phyloP scores from a whole-genome alignment of 2,329 filamentous ascomycete species.

The Penicillium thymicola region DNA sequence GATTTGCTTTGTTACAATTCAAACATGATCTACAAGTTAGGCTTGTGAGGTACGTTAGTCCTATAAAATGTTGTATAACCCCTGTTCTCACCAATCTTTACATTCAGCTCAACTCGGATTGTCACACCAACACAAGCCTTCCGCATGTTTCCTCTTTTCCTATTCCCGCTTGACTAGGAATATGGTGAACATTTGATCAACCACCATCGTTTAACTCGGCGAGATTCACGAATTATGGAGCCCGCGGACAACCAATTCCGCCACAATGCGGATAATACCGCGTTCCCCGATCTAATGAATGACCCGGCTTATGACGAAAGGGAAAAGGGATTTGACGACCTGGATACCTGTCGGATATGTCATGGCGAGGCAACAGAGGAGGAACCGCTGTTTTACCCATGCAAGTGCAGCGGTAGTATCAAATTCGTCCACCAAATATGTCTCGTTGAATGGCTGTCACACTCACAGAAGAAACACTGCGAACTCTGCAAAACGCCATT shows the following conservation, averaged over 20 bases:
- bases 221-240: constrained; percentile 27
- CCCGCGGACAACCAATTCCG: constrained; percentile 20
- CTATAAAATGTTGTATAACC: not conserved
- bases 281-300: constrained; percentile 55
- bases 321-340: constrained; percentile 49
- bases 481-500: constrained; percentile 99
- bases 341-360: constrained; percentile 95
- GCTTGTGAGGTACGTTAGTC: not conserved
- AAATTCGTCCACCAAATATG: constrained; percentile 98
- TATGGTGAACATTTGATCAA: constrained; percentile 25
- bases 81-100: not conserved
- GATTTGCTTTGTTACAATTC: constrained; percentile 4
- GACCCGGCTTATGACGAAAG: constrained; percentile 49
- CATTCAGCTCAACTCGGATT: not conserved
- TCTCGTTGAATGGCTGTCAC: constrained; percentile 96
- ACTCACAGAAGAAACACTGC: constrained; percentile 99
- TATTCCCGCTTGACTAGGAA: constrained; percentile 8
- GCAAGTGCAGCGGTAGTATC: constrained; percentile 98
- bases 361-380: constrained; percentile 77
- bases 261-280: constrained; percentile 17
- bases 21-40: not conserved
- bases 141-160: constrained; percentile 3
- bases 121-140: not conserved
- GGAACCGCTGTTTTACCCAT: constrained; percentile 93
- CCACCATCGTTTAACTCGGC: constrained; percentile 19